phyloP scores from a whole-genome alignment of 495 filamentous ascomycete species.

The Corynascus novoguineensis region DNA sequence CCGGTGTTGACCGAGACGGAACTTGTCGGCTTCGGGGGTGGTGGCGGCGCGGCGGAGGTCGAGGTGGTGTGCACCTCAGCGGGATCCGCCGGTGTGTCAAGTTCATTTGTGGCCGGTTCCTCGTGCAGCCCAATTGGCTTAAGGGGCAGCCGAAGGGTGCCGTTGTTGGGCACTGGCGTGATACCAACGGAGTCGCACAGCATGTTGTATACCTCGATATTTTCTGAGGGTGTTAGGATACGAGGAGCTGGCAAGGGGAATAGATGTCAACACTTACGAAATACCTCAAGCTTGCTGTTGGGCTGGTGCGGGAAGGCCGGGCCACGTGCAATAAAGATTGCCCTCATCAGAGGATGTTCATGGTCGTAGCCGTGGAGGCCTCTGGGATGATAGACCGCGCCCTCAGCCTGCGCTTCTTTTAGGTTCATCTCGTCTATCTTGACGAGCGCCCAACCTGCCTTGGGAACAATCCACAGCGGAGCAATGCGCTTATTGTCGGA shows the following conservation, averaged over 20 bases:
- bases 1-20: conserved; percentile 17
- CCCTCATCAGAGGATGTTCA: conserved; percentile 83
- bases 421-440: conserved; percentile 72
- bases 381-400: conserved; percentile 62
- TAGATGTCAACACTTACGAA: conserved; percentile 60
- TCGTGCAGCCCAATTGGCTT: conserved; percentile 60
- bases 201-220: conserved; percentile 92
- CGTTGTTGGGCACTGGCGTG: conserved; percentile 67
- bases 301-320: conserved; percentile 81
- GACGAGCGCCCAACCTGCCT: conserved; percentile 84
- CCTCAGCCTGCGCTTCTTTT: conserved; percentile 52
- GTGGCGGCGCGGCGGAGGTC: conserved; percentile 15
- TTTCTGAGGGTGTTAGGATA: conserved; percentile 52
- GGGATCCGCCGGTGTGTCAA: conserved; percentile 35
- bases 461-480: conserved; percentile 86
- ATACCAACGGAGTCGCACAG: conserved; percentile 79
- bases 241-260: background rate
- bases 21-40: conserved; percentile 21
- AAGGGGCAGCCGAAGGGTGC: conserved; percentile 76
- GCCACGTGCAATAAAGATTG: conserved; percentile 82
- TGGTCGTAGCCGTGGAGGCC: conserved; percentile 91
- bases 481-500: conserved; percentile 79
- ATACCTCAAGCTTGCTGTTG: conserved; percentile 72
- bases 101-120: conserved; percentile 23
- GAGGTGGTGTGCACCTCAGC: conserved; percentile 2